Conservation (phyloP, 768 basidiomycete genomes). For the Trametes coccinea region DNA sequence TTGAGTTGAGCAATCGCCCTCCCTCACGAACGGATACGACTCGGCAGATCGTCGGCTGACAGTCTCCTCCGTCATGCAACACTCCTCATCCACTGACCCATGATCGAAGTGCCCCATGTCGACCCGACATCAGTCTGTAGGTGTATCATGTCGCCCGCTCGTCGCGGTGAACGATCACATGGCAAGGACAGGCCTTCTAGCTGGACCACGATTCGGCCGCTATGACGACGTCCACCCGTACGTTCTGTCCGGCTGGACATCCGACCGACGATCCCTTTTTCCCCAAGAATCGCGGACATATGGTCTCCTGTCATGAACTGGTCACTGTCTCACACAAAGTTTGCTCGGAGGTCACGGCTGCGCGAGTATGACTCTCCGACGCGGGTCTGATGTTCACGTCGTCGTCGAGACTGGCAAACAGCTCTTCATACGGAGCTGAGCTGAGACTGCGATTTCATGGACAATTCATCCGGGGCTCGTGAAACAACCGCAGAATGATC, state of each 20-base stretch:
- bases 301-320: too few relatives aligned
- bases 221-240: not conserved
- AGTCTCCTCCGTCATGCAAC: not conserved
- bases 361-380: too few relatives aligned
- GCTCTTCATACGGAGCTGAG: not conserved
- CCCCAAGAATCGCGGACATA: too few relatives aligned
- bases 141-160: not conserved
- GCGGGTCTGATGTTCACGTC: too few relatives aligned
- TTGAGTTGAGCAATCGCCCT: not conserved
- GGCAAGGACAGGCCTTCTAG: not conserved
- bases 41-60: conserved; percentile 15
- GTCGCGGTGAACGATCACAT: not conserved
- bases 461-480: too few relatives aligned
- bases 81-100: not conserved
- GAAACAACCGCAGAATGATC: too few relatives aligned
- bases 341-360: too few relatives aligned
- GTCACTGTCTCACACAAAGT: too few relatives aligned
- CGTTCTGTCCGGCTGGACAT: too few relatives aligned
- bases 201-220: too few relatives aligned
- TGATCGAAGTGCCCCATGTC: not conserved
- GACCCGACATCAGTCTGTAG: not conserved
- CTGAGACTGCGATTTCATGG: not conserved
- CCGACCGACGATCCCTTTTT: too few relatives aligned
- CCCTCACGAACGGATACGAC: not conserved
- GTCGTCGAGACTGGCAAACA: too few relatives aligned